These are phyloP conservation scores for Entonaema liquescens DNA, from an alignment of 495 filamentous ascomycete genomes.

Conservation along the genomic window DNA sequence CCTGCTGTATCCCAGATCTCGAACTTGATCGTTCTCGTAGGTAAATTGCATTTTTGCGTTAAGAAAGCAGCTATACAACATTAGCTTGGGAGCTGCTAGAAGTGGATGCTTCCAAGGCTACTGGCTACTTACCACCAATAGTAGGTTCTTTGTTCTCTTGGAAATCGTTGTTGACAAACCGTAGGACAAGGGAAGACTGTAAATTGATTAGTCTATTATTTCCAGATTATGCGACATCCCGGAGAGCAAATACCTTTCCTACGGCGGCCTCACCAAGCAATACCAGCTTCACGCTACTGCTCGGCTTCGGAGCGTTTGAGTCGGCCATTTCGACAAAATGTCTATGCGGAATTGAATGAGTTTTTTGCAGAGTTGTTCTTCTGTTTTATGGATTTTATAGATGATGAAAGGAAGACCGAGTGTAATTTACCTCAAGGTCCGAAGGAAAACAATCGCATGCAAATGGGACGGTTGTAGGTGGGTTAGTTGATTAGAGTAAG, in stretches of 20 bases:
- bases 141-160: slow-evolving; percentile 99
- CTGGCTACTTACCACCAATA: slow-evolving; percentile 83
- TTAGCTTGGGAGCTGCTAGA: slow-evolving; percentile 1
- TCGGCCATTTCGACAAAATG: slow-evolving; percentile 56
- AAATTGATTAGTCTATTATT: slow-evolving; percentile 33
- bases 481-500: slow-evolving; percentile 6
- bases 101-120: slow-evolving; percentile 23
- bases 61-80: slow-evolving; percentile 83
- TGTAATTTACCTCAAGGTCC: slow-evolving; percentile 1
- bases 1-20: slow-evolving; percentile 99
- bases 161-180: slow-evolving; percentile 99
- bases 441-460: slow-evolving; percentile 22
- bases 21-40: slow-evolving; percentile 97
- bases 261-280: slow-evolving; percentile 96
- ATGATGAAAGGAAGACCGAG: slow-evolving; percentile 9
- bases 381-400: slow-evolving; percentile 5
- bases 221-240: not conserved
- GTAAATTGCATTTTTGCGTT: slow-evolving; percentile 97
- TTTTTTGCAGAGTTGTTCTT: not conserved
- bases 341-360: slow-evolving; percentile 3
- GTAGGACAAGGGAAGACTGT: slow-evolving; percentile 95
- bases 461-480: slow-evolving; percentile 16
- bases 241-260: slow-evolving; percentile 77
- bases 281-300: slow-evolving; percentile 98
- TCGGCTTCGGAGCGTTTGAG: slow-evolving; percentile 83